phyloP scores from a whole-genome alignment of 108 stramenopile species.

The Chaetoceros tenuissimus region DNA sequence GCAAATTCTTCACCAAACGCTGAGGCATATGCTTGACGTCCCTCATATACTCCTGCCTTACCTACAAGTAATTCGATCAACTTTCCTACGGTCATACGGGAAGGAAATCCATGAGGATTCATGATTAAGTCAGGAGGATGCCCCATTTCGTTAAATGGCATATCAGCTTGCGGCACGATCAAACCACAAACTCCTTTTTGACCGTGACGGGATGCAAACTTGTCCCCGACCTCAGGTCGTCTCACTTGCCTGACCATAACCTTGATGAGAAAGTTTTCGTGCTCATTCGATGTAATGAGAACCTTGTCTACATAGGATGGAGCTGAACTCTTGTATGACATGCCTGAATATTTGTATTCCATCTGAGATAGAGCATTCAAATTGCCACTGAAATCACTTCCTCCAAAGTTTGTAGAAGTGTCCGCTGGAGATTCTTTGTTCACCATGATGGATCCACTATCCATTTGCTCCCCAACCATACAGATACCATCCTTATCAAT shows the following conservation, averaged over 20 bases:
- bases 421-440: slow-evolving; percentile 85
- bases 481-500: slow-evolving; percentile 94
- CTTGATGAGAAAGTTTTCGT: slow-evolving; percentile 93
- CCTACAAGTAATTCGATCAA: slow-evolving; percentile 95
- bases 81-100: slow-evolving; percentile 99
- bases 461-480: slow-evolving; percentile 79
- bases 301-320: slow-evolving; percentile 95
- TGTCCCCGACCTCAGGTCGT: slow-evolving; percentile 98
- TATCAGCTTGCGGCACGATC: slow-evolving; percentile 90
- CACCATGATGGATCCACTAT: slow-evolving; percentile 81
- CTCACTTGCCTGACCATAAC: slow-evolving; percentile 88
- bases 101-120: slow-evolving; percentile 99
- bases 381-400: slow-evolving; percentile 37
- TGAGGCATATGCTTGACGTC: slow-evolving; percentile 91
- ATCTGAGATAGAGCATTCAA: slow-evolving; percentile 32
- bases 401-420: slow-evolving; percentile 56
- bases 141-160: slow-evolving; percentile 97
- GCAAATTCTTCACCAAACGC: slow-evolving; percentile 97
- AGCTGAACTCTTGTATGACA: slow-evolving; percentile 82
- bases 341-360: slow-evolving; percentile 65
- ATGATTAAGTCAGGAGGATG: slow-evolving; percentile 97
- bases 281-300: slow-evolving; percentile 92
- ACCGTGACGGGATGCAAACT: slow-evolving; percentile 97
- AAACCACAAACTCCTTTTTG: slow-evolving; percentile 99
- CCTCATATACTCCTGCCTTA: slow-evolving; percentile 90